Percentiles rank a stretch among this genome's conserved stretches.
Conservation (phyloP, 2,329 filamentous ascomycete species). For the Trichoderma simmonsii region DNA sequence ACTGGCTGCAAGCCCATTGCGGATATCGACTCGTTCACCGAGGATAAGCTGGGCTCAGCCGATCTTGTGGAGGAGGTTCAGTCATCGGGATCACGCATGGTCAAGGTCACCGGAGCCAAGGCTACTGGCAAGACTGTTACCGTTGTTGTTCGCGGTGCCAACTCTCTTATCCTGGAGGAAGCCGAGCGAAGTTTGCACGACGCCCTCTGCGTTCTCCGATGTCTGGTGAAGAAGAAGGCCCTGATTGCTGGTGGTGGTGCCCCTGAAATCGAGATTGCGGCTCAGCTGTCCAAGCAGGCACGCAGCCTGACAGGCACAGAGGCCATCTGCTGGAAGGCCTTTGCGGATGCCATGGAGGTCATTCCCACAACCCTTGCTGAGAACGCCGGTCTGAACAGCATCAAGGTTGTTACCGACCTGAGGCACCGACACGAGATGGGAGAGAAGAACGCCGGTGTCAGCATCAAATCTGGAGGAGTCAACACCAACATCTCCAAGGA, state of each 20-base stretch:
- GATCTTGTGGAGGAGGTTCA: slow-evolving; percentile 93
- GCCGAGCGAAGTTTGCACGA: slow-evolving; percentile 96
- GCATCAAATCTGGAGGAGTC: slow-evolving; percentile 95
- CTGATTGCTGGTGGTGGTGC: slow-evolving; percentile 95
- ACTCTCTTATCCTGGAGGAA: slow-evolving; percentile 91
- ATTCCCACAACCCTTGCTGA: slow-evolving; percentile 95
- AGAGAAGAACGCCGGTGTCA: slow-evolving; percentile 93
- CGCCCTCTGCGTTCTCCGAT: slow-evolving; percentile 94
- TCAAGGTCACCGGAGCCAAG: slow-evolving; percentile 92
- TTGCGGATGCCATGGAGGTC: slow-evolving; percentile 95
- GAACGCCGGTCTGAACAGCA: slow-evolving; percentile 95
- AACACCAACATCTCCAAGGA: slow-evolving; percentile 96
- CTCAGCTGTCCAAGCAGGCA: slow-evolving; percentile 76
- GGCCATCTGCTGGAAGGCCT: slow-evolving; percentile 98
- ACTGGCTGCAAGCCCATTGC: slow-evolving; percentile 98
- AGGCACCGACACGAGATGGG: slow-evolving; percentile 92
- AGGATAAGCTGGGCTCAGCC: slow-evolving; percentile 93
- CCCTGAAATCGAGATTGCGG: slow-evolving; percentile 93
- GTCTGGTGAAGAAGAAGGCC: slow-evolving; percentile 99
- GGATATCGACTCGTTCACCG: slow-evolving; percentile 96
- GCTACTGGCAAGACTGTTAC: slow-evolving; percentile 83
- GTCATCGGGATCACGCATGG: slow-evolving; percentile 82
- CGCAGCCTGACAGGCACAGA: slow-evolving; percentile 86
- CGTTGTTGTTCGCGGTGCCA: slow-evolving; percentile 90
- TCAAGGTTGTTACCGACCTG: slow-evolving; percentile 96